phyloP scores from a whole-genome alignment of 2,329 filamentous ascomycete species.

The Fusarium sp. region DNA sequence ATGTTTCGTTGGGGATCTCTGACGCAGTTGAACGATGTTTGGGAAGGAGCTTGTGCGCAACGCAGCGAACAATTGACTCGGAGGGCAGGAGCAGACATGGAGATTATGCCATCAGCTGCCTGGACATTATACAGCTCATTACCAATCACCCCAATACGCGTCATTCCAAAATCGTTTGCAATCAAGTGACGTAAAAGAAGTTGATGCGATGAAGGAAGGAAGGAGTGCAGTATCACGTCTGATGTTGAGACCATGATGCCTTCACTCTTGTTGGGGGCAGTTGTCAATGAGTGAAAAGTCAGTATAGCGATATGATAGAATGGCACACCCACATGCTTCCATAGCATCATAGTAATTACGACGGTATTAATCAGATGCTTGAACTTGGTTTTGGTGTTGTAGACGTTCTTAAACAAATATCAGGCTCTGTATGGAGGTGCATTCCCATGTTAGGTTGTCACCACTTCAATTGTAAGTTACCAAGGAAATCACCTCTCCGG shows the following conservation, averaged over 20 bases:
- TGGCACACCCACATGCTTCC: neutral
- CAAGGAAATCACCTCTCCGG: too few relatives aligned
- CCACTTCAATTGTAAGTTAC: neutral
- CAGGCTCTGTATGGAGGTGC: neutral
- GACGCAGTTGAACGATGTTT: neutral
- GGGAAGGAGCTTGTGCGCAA: neutral
- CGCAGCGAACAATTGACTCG: neutral
- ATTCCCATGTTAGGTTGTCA: neutral
- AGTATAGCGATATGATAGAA: neutral
- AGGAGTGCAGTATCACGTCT: neutral
- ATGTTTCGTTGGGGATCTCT: conserved; percentile 1
- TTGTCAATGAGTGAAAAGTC: neutral
- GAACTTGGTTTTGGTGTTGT: neutral
- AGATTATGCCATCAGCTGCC: neutral
- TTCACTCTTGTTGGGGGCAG: neutral
- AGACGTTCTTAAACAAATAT: neutral
- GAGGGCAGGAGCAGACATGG: conserved; percentile 2
- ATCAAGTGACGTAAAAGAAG: neutral
- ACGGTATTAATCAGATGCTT: neutral
- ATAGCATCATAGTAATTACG: neutral
- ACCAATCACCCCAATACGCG: neutral
- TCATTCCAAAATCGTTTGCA: neutral
- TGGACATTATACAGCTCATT: fast-evolving
- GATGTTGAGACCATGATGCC: neutral
- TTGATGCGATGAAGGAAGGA: neutral